These are phyloP conservation scores for Aspergillus incahuasiensis DNA, from an alignment of 495 filamentous ascomycete species.

Conservation along the genomic window DNA sequence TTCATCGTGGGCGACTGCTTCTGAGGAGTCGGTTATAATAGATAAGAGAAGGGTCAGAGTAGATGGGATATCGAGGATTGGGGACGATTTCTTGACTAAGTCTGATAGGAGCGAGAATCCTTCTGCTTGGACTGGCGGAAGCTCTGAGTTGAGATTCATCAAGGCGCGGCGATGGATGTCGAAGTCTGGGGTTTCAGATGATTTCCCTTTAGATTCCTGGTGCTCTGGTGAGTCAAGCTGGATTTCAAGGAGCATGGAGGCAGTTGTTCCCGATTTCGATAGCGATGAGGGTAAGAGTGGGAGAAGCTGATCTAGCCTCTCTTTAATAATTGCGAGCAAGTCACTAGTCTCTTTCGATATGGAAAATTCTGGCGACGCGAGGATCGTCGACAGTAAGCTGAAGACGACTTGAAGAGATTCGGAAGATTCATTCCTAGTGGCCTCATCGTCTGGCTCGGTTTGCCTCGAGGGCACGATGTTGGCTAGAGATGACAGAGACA, in stretches of 20 bases:
- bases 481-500: slow-evolving; percentile 36
- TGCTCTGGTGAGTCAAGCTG: slow-evolving; percentile 53
- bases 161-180: slow-evolving; percentile 69
- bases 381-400: slow-evolving; percentile 61
- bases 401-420: slow-evolving; percentile 55
- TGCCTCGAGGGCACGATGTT: slow-evolving; percentile 28
- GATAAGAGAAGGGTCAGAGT: slow-evolving; percentile 63
- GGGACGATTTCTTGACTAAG: slow-evolving; percentile 56
- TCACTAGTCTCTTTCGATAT: slow-evolving; percentile 41
- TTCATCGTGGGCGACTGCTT: slow-evolving; percentile 50
- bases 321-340: slow-evolving; percentile 48
- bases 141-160: slow-evolving; percentile 67
- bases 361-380: slow-evolving; percentile 59
- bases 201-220: slow-evolving; percentile 32
- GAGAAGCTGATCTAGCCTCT: slow-evolving; percentile 41
- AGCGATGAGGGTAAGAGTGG: slow-evolving; percentile 32
- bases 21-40: slow-evolving; percentile 53
- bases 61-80: slow-evolving; percentile 66
- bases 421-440: slow-evolving; percentile 40
- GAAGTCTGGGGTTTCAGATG: slow-evolving; percentile 54
- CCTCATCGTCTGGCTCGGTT: slow-evolving; percentile 7
- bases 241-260: slow-evolving; percentile 51
- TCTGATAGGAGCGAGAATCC: slow-evolving; percentile 66
- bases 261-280: slow-evolving; percentile 46
- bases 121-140: slow-evolving; percentile 72